Conservation (phyloP, 2,329 filamentous ascomycete species). For the Diplodia sapinea region DNA sequence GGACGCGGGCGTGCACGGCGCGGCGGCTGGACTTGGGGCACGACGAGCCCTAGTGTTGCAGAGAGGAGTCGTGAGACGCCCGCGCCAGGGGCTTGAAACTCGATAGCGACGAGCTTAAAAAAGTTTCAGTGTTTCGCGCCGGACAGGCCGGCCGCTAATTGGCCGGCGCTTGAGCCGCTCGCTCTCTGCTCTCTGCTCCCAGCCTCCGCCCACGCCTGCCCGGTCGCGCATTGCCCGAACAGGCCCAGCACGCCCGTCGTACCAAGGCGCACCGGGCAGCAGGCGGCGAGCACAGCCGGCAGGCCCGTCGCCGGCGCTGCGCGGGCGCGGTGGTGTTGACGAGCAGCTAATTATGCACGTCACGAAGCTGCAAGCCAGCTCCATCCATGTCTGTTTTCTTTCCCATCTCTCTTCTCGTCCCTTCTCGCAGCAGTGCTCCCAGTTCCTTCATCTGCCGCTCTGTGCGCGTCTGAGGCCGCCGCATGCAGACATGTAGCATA, state of each 20-base stretch:
- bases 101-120: conserved; percentile 30
- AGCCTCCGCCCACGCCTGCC: conserved; percentile 16
- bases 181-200: conserved; percentile 22
- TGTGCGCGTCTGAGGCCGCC: conserved; percentile 18
- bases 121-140: conserved; percentile 29
- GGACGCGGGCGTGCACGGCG: conserved; percentile 18
- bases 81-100: conserved; percentile 30
- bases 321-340: conserved; percentile 26
- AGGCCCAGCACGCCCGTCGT: conserved; percentile 19
- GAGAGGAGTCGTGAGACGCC: conserved; percentile 26
- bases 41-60: conserved; percentile 28
- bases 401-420: conserved; percentile 28
- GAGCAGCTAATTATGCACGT: conserved; percentile 30
- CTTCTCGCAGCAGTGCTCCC: conserved; percentile 27
- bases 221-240: conserved; percentile 29
- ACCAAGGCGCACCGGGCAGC: conserved; percentile 26
- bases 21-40: conserved; percentile 31
- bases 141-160: conserved; percentile 19
- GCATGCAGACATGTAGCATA: conserved; percentile 32
- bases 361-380: conserved; percentile 30
- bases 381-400: conserved; percentile 32
- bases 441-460: conserved; percentile 24
- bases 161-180: conserved; percentile 30
- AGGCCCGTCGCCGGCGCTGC: neutral
- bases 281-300: conserved; percentile 21